Evolutionary conservation across 805 yeast genomes (phyloP), one percentile per base, ranked within the genome.

Genomic region (Candida anglica): DNA sequence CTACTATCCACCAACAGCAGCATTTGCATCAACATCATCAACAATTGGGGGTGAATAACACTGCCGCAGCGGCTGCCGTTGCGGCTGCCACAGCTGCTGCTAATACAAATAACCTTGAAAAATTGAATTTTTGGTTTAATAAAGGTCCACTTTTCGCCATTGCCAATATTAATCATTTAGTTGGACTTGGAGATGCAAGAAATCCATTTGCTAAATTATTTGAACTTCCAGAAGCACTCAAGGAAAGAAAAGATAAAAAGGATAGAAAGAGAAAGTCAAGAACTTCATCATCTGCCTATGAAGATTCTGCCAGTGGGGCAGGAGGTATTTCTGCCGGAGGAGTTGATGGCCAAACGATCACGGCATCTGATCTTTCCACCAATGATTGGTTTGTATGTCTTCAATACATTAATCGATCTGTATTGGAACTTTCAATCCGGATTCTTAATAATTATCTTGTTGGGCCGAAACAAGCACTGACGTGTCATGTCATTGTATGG

Each of bases 401-500:
- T 25, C 71, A 71, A 24, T 68, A 66, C 46, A 53, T 79, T 13
- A 82, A 81, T 44, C 72, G 75, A 47, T 79, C 84, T 14, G 81
- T 82, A 1, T 48, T 83, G 27, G 83, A 81, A 46, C 66, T 86
- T 38, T 71, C 85, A n/a, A 71, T 81, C 64, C 68, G 80, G 40
- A 84, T 84, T 51, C 53, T 84, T 29, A 71, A 70, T 42, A 79
- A 79, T 38, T 85, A 82, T 49, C 55, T 82, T 23, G 65, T 69
- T 38, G 91, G 93, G 0, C 93, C 95, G 2, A 67, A 75, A 27
- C 77, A 80, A 38, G 73, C 81, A 6, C 77, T 86, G 1, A 69
- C 83, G 3, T 80, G 89, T 9, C 94, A 86, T 63, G 67, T 80
- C 3, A 67, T 85, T 28, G 81, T 87, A 1, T 84, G 91, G 87